phyloP scores from a whole-genome alignment of 75 land plant genomes.

The Larix kaempferi region DNA sequence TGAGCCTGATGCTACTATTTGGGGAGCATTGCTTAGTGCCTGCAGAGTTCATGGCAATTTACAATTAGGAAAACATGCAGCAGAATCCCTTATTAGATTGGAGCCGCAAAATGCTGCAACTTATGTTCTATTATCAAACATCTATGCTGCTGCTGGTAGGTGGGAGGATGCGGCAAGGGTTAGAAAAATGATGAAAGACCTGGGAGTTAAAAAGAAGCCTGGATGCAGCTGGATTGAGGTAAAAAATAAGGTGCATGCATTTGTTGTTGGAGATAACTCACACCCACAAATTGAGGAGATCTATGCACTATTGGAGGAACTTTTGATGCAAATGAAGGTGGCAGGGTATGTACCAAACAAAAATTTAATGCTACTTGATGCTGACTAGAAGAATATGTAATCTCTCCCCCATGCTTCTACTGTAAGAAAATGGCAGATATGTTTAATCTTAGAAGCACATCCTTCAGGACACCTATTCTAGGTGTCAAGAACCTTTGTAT shows the following conservation, averaged over 20 bases:
- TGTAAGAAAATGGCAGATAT: too few relatives aligned
- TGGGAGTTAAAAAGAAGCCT: constrained; percentile 33
- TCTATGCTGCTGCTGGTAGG: constrained; percentile 48
- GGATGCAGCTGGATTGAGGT: constrained; percentile 50
- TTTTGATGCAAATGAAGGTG: constrained; percentile 22
- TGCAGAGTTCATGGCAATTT: constrained; percentile 22
- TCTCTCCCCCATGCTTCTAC: too few relatives aligned
- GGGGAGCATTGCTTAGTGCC: constrained; percentile 38
- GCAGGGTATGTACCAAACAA: background rate
- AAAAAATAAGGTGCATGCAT: constrained; percentile 26
- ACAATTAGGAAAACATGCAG: constrained; percentile 24
- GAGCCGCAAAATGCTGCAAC: constrained; percentile 28
- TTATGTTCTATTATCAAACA: constrained; percentile 40
- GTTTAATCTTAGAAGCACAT: too few relatives aligned
- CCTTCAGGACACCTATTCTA: too few relatives aligned
- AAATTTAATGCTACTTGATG: background rate
- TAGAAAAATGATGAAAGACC: constrained; percentile 31
- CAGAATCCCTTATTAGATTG: constrained; percentile 22
- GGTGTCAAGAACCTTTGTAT: too few relatives aligned
- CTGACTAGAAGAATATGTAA: background rate
- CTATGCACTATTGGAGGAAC: constrained; percentile 15
- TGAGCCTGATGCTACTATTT: constrained; percentile 22
- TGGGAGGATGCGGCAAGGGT: constrained; percentile 44
- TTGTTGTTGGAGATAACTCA: constrained; percentile 36
- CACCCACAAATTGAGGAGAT: constrained; percentile 34